These are phyloP conservation scores for Auricularia auricula-judae DNA, from an alignment of 768 basidiomycete genomes.

Conservation along the genomic window DNA sequence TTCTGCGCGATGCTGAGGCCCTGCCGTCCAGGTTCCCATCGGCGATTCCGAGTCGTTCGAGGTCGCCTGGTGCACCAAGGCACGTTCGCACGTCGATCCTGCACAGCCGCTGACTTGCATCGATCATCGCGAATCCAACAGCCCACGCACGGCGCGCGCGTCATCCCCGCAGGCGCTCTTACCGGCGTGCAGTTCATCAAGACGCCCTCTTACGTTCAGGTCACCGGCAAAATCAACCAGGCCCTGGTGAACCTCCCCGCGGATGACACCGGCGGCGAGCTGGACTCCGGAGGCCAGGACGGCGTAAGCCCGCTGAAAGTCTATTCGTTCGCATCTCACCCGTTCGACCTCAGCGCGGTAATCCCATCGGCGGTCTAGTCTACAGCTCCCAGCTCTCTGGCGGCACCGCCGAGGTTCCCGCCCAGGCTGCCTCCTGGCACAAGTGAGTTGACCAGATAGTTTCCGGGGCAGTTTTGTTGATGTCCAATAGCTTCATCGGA, in stretches of 20 bases:
- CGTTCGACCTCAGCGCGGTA: not conserved
- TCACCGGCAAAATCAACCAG: slow-evolving; percentile 59
- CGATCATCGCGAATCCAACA: slow-evolving; percentile 11
- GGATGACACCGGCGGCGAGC: slow-evolving; percentile 31
- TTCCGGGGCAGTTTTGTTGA: not conserved
- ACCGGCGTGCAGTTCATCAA: slow-evolving; percentile 52
- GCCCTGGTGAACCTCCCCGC: slow-evolving; percentile 22
- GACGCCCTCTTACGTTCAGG: slow-evolving; percentile 48
- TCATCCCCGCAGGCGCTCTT: slow-evolving; percentile 56
- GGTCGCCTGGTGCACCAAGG: slow-evolving; percentile 53
- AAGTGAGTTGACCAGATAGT: not conserved
- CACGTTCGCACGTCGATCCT: not conserved
- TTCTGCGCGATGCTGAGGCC: not conserved
- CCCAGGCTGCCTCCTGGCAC: not conserved
- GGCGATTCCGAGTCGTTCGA: slow-evolving; percentile 57
- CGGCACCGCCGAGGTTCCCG: not conserved
- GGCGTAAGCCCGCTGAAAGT: slow-evolving; percentile 6
- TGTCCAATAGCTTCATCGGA: not conserved
- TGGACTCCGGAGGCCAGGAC: slow-evolving; percentile 27
- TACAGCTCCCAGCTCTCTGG: not conserved
- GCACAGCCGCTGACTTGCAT: not conserved
- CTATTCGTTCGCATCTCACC: no score
- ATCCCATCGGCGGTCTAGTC: not conserved
- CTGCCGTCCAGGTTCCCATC: slow-evolving; percentile 43
- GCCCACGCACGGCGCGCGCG: slow-evolving; percentile 55